Evolutionary conservation across 345 rosid species (phyloP).

Genomic region (Orychophragmus violaceus): DNA sequence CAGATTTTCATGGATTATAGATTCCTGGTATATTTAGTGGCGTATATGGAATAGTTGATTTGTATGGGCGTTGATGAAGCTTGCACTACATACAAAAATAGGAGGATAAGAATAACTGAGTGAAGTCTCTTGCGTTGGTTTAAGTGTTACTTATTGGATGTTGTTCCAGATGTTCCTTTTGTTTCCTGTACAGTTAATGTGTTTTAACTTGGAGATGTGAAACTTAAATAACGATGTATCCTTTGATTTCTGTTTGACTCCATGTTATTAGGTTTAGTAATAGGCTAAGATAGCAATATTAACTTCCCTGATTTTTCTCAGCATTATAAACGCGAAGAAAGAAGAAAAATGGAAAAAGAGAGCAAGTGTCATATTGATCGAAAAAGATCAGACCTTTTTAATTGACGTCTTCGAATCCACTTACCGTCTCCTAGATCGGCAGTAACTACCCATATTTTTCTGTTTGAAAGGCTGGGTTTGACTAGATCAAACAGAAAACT

Average conservation of each 20-base stretch:
- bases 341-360: constrained; percentile 33
- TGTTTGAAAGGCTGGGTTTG: too few relatives aligned
- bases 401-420: too few relatives aligned
- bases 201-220: background rate
- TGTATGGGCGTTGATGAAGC: background rate
- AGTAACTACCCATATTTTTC: too few relatives aligned
- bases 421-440: too few relatives aligned
- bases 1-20: background rate
- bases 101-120: too few relatives aligned
- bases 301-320: constrained; percentile 41
- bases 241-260: background rate
- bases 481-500: too few relatives aligned
- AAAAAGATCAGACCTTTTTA: too few relatives aligned
- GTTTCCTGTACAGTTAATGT: too few relatives aligned
- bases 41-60: background rate
- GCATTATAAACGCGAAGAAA: constrained; percentile 43
- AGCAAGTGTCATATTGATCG: constrained; percentile 35
- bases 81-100: background rate
- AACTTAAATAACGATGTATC: background rate
- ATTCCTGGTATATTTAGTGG: background rate
- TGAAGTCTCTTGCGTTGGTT: too few relatives aligned
- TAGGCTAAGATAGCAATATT: constrained; percentile 11
- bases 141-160: too few relatives aligned
- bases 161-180: too few relatives aligned
- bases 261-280: background rate